Evolutionary conservation across 495 filamentous ascomycete genomes (phyloP), one percentile per base, ranked within the genome.

Genomic region (Sphaerosporella brunnea): DNA sequence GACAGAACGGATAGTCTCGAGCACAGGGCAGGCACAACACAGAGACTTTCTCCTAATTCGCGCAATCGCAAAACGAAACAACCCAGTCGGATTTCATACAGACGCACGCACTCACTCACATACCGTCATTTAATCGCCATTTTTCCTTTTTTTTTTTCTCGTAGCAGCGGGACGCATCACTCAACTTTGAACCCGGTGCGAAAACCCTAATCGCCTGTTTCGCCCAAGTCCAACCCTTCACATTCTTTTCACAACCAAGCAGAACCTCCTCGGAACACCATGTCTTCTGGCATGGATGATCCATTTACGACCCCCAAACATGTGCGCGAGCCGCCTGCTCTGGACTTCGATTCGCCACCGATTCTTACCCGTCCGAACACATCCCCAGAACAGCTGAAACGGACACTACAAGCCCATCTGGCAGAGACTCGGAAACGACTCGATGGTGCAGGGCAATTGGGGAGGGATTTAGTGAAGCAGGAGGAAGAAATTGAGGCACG

Each of bases 381-480:
- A 2, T 93, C 90, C 0, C 84, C 88, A 26, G 74, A 78, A 25
- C 85, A 95, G 55, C 80, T 84, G 4, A 90, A 82, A 62, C 78
- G 80, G 41, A 84, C 86, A 25, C 70, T 97, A 24, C 80, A 94
- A 64, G 85, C 86, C 36, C 92, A 94, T 63, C 69, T 96, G 28
- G 74, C 77, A 21, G 92, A 97, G 61, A 93, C 88, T 0, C 82
- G 92, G 49, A 79, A 85, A 45, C 72, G 87, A 49, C 77, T 96
- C 53, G 80, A 93, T 60, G 86, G 93, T 59, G 83, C 90, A 2
- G 87, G 81, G 3, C 85, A 79, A 56, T 64, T 96, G 30, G 90
- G 90, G 34, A 86, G 77, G 13, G 77, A 82, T 1, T 73, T 97
- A 9, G 73, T 95, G 16, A 73, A 83, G 42, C 92, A 96, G 61